Base-by-base conservation (phyloP, 2,329 filamentous ascomycete genomes). In the Colletotrichum salicis region DNA sequence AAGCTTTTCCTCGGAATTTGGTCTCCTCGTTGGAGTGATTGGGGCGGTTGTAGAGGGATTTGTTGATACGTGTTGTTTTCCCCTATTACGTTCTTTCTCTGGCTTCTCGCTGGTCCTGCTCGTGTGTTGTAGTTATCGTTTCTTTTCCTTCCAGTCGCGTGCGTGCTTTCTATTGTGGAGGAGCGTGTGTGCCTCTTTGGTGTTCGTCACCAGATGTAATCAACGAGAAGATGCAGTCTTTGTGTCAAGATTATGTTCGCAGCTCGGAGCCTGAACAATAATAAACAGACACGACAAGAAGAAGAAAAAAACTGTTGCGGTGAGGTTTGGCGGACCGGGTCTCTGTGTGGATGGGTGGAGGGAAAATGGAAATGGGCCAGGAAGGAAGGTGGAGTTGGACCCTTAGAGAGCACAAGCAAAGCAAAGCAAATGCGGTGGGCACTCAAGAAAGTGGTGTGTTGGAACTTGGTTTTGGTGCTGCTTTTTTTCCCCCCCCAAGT, bases 321-420 rank as follows among this genome's bases (percentile, higher is more conserved):
- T 63, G 48, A 54, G 45, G n/a, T 54, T 19, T 62, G 51, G 37
- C 15, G 13, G 7, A 13, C 27, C 27, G 33, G 31, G 60, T 62
- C 45, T 29, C 51, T 22, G n/a, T 54, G 60, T n/a, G 31, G 45
- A 19, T 48, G 41, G 45, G 41, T 48, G 41, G 41, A 48, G 41
- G 41, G 19, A 22, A n/a, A 11, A 22, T 48, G 41, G 41, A 48
- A 48, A 48, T 48, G 19, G 41, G 37, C 37, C 41, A 52, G 45
- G 56, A 67, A 57, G 41, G 67, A 56, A 63, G 57, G 57, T 62
- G 24, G 37, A 24, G 61, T 52, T 54, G 45, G 31, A 63, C 60
- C 60, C 60, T 54, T 19, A 22, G 22, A 62, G 19, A 48, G 41
- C 41, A 19, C 41, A 48, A 41, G 37, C 15, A 41, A 15, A 41